These are phyloP conservation scores for Salix viminalis DNA, from an alignment of 345 rosid species.

Conservation along the genomic window DNA sequence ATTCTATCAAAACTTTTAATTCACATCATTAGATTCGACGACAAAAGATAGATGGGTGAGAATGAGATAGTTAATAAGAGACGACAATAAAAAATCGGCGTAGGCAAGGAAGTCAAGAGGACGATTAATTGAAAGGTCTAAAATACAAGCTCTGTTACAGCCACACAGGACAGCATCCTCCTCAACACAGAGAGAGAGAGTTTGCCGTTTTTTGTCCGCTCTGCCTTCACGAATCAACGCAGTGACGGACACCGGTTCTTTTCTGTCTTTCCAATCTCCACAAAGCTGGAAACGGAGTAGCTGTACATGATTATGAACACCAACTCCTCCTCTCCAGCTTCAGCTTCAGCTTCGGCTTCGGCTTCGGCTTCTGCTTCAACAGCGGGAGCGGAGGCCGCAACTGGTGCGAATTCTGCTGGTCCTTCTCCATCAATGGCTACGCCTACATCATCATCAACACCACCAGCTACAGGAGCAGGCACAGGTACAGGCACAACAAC, in stretches of 20 bases:
- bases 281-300: not conserved
- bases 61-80: not conserved
- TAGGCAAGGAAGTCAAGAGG: not conserved
- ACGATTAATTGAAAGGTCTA: not conserved
- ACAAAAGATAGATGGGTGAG: not conserved
- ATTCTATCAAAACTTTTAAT: no score
- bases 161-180: not conserved
- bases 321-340: not conserved
- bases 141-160: not conserved
- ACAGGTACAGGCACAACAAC: slow-evolving; percentile 9
- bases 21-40: no score
- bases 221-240: not conserved
- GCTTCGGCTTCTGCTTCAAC: slow-evolving; percentile 17
- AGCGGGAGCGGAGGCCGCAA: not conserved
- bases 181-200: not conserved
- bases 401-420: slow-evolving; percentile 15
- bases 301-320: not conserved
- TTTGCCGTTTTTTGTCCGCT: not conserved
- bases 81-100: not conserved
- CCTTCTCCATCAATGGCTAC: slow-evolving; percentile 32
- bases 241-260: not conserved
- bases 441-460: slow-evolving; percentile 21
- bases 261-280: not conserved
- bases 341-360: not conserved
- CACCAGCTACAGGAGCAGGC: slow-evolving; percentile 14